Conservation (phyloP, 192 early-diverging fungal genomes). For the Coemansia sp. region DNA sequence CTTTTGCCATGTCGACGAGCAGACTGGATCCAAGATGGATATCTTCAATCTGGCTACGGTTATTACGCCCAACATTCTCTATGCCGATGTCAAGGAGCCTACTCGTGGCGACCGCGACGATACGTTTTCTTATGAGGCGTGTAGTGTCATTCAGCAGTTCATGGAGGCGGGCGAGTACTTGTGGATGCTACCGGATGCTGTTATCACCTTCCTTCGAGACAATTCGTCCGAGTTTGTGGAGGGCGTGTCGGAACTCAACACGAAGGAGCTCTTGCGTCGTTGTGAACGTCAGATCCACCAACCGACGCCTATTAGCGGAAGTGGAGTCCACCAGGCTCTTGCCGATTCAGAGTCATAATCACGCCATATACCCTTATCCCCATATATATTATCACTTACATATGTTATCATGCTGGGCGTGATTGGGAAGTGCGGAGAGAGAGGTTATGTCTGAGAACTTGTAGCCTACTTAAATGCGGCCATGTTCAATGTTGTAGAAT, state of each 20-base stretch:
- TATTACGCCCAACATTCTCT: conserved; percentile 92
- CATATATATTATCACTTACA: too few relatives aligned
- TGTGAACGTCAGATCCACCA: conserved; percentile 46
- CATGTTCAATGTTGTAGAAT: too few relatives aligned
- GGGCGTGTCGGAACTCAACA: conserved; percentile 44
- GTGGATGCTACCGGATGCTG: conserved; percentile 62
- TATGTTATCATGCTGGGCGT: too few relatives aligned
- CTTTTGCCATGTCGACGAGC: conserved; percentile 68
- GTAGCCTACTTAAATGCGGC: too few relatives aligned
- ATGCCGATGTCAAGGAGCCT: conserved; percentile 83
- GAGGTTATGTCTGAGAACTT: too few relatives aligned
- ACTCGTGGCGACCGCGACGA: conserved; percentile 73
- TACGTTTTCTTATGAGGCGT: conserved; percentile 66
- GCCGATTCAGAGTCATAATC: conserved; percentile 13
- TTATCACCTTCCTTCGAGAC: conserved; percentile 45
- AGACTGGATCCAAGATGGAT: conserved; percentile 91
- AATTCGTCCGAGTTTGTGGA: conserved; percentile 50
- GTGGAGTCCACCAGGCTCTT: conserved; percentile 3
- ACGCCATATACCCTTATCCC: background rate
- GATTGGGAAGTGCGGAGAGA: too few relatives aligned
- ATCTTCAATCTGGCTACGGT: conserved; percentile 90
- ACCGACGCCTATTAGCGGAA: background rate
- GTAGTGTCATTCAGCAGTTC: conserved; percentile 68
- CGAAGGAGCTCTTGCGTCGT: conserved; percentile 52
- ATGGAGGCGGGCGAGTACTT: conserved; percentile 67